Conservation (phyloP, 495 filamentous ascomycete species). For the Talaromyces nanjingensis region DNA sequence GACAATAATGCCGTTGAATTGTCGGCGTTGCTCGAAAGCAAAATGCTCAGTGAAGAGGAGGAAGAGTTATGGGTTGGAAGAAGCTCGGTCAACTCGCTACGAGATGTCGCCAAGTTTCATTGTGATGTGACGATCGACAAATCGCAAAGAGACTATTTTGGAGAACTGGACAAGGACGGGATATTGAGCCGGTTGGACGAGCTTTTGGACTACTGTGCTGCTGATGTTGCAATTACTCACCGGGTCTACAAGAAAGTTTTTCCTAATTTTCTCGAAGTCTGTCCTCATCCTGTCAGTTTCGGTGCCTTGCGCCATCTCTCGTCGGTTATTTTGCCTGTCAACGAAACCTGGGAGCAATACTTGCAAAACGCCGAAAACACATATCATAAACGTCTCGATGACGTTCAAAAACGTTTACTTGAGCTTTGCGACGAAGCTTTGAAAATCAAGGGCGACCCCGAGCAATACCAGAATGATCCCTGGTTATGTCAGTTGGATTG, state of each 20-base stretch:
- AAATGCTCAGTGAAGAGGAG: constrained; percentile 65
- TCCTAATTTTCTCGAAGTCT: constrained; percentile 76
- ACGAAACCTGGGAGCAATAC: constrained; percentile 82
- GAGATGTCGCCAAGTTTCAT: constrained; percentile 96
- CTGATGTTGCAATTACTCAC: constrained; percentile 89
- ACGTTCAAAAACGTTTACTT: constrained; percentile 64
- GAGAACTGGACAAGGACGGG: constrained; percentile 65
- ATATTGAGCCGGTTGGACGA: constrained; percentile 66
- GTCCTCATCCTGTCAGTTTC: constrained; percentile 96
- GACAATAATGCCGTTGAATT: constrained; percentile 66
- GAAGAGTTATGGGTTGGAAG: constrained; percentile 93
- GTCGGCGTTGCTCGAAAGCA: constrained; percentile 59
- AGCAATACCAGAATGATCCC: constrained; percentile 66
- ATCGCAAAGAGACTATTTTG: constrained; percentile 77
- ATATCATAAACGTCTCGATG: constrained; percentile 69
- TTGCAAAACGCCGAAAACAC: constrained; percentile 73
- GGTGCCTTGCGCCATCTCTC: constrained; percentile 87
- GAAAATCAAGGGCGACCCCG: constrained; percentile 58
- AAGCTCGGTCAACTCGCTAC: constrained; percentile 89
- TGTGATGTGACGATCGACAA: constrained; percentile 91
- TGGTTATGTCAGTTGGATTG: constrained; percentile 95
- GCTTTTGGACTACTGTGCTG: constrained; percentile 90
- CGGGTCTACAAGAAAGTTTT: constrained; percentile 89
- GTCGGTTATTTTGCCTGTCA: constrained; percentile 83
- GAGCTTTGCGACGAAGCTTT: constrained; percentile 69